phyloP scores from a whole-genome alignment of 2,329 filamentous ascomycete species.

The Sporothrix schenckii region DNA sequence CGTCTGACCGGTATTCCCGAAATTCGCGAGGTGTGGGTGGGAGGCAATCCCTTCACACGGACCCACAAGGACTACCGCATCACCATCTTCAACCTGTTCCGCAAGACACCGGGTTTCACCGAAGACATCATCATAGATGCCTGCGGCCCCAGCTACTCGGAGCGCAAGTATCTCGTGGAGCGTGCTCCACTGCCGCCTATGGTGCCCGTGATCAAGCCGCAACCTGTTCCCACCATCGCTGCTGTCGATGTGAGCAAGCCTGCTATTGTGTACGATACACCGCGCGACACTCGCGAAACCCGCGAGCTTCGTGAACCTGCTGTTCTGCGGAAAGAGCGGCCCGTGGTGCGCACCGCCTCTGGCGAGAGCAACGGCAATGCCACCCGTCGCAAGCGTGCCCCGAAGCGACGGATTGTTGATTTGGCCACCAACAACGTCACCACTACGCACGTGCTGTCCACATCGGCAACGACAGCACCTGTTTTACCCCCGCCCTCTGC shows the following conservation, averaged over 20 bases:
- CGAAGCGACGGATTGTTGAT: constrained; percentile 67
- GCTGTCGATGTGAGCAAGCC: constrained; percentile 70
- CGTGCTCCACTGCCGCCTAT: constrained; percentile 74
- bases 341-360: constrained; percentile 55
- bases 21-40: constrained; percentile 88
- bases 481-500: background rate
- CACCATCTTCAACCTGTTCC: constrained; percentile 94
- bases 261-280: constrained; percentile 58
- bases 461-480: background rate
- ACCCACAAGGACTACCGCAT: constrained; percentile 84
- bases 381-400: constrained; percentile 61
- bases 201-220: constrained; percentile 76
- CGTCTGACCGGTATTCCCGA: constrained; percentile 88
- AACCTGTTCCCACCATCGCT: constrained; percentile 60
- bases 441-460: constrained; percentile 29
- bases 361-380: constrained; percentile 63
- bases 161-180: constrained; percentile 82
- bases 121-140: constrained; percentile 91
- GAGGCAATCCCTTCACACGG: constrained; percentile 87
- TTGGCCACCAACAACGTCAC: constrained; percentile 57
- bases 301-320: constrained; percentile 47
- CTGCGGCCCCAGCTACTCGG: constrained; percentile 77
- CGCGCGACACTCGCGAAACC: constrained; percentile 37
- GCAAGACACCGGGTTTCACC: constrained; percentile 82
- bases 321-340: constrained; percentile 63